Conservation (phyloP, 768 basidiomycete species). For the Megacollybia marginata region DNA sequence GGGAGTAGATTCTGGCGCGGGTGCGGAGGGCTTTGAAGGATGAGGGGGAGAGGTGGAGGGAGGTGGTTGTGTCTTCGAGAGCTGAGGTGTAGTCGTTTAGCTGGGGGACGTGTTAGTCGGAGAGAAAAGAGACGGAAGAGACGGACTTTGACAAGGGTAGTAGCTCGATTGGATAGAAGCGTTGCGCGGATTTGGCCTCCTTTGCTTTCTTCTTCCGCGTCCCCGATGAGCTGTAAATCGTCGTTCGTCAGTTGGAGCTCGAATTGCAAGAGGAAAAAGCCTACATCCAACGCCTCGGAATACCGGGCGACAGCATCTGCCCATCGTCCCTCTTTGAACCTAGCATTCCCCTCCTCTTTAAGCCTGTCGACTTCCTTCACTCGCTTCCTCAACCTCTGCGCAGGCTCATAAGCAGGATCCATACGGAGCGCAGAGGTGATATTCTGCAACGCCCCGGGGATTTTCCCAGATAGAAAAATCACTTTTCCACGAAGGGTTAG, state of each 20-base stretch:
- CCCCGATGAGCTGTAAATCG: constrained; percentile 52
- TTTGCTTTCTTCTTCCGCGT: constrained; percentile 59
- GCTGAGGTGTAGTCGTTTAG: constrained; percentile 62
- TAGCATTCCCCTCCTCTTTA: constrained; percentile 79
- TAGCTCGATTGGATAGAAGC: constrained; percentile 77
- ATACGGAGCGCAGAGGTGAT: constrained; percentile 61
- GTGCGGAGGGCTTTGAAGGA: constrained; percentile 87
- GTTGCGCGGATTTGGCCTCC: constrained; percentile 80
- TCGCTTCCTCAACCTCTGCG: constrained; percentile 64
- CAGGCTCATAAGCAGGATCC: constrained; percentile 71
- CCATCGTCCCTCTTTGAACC: constrained; percentile 58
- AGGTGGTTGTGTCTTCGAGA: constrained; percentile 61
- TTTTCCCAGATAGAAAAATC: constrained; percentile 64
- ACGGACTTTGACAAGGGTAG: constrained; percentile 65
- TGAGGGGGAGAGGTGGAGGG: constrained; percentile 50
- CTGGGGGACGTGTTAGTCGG: constrained; percentile 30
- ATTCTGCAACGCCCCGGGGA: constrained; percentile 69
- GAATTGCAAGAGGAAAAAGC: constrained; percentile 8
- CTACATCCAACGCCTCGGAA: constrained; percentile 61
- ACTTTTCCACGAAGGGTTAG: constrained; percentile 74
- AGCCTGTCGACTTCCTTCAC: constrained; percentile 77
- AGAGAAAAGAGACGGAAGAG: neutral
- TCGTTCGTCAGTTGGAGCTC: neutral
- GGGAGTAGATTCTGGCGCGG: constrained; percentile 70
- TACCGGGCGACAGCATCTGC: constrained; percentile 65